Conservation (phyloP, 2,329 filamentous ascomycete species). For the Mycosphaerella sp. region DNA sequence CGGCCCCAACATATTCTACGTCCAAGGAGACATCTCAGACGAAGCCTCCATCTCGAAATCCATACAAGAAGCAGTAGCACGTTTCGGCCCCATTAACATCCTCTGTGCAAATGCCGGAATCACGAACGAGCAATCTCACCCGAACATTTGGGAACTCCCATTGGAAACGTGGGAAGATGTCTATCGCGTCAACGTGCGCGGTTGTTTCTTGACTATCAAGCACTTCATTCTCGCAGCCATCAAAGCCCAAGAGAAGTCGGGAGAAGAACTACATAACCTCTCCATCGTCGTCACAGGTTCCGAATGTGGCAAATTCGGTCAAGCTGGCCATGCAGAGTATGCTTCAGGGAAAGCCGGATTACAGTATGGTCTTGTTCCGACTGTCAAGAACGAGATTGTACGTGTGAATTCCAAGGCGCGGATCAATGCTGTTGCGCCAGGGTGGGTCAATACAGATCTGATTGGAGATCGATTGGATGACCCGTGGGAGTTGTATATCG, state of each 20-base stretch:
- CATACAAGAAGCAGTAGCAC: conserved; percentile 39
- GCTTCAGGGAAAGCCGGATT: conserved; percentile 47
- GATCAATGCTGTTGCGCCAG: conserved; percentile 49
- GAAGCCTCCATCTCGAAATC: conserved; percentile 40
- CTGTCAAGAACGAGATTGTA: conserved; percentile 52
- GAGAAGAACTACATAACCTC: conserved; percentile 44
- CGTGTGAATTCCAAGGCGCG: conserved; percentile 46
- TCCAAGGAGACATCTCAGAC: conserved; percentile 46
- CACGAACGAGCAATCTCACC: conserved; percentile 45
- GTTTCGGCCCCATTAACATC: conserved; percentile 49
- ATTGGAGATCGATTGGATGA: conserved; percentile 48
- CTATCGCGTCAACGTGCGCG: conserved; percentile 47
- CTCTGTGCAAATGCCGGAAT: conserved; percentile 50
- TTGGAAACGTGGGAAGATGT: conserved; percentile 48
- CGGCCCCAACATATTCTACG: conserved; percentile 37
- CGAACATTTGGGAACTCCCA: conserved; percentile 50
- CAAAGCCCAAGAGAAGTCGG: conserved; percentile 34
- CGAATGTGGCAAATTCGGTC: conserved; percentile 48
- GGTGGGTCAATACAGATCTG: conserved; percentile 44
- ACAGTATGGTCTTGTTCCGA: conserved; percentile 49
- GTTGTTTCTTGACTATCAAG: conserved; percentile 52
- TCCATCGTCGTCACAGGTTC: conserved; percentile 50
- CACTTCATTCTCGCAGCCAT: conserved; percentile 47
- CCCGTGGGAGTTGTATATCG: conserved; percentile 45
- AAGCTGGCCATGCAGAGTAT: conserved; percentile 48